Evolutionary conservation across 169 alveolate genomes (phyloP).

Genomic region (Amoebophrya sp.): DNA sequence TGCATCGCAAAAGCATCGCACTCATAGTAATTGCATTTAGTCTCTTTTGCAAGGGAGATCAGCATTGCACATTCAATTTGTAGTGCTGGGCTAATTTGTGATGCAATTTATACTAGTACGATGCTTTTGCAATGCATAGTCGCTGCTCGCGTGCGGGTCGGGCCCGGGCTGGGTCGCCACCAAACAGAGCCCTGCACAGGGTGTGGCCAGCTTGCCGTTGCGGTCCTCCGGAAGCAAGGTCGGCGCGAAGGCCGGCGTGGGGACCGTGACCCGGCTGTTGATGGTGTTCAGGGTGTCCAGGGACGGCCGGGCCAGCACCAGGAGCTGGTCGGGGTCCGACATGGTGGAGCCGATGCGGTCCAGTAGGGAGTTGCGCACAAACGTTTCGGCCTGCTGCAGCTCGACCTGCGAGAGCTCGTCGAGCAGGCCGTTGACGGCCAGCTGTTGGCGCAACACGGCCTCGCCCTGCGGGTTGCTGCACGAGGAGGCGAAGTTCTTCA

Average conservation of each 20-base stretch:
- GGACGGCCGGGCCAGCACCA: neutral
- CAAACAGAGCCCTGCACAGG: neutral
- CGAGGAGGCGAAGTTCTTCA: neutral
- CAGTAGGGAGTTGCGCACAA: neutral
- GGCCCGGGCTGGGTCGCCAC: constrained; percentile 5
- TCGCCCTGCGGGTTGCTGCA: neutral
- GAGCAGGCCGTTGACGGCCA: neutral
- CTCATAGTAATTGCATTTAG: no score
- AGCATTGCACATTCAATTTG: no score
- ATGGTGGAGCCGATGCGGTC: neutral
- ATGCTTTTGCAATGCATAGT: no score
- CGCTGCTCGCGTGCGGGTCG: neutral
- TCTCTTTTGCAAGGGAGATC: no score
- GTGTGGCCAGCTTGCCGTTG: neutral
- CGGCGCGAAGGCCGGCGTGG: neutral
- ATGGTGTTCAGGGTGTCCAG: neutral
- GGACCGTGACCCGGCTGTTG: neutral
- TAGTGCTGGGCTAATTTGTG: no score
- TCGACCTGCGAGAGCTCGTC: neutral
- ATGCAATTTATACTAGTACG: no score
- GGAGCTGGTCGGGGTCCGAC: neutral
- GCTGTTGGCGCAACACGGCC: neutral
- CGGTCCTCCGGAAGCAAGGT: neutral
- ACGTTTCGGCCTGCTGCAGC: neutral
- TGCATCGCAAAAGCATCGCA: no score